These are phyloP conservation scores for Staphylotrichum longicolle DNA, from an alignment of 495 filamentous ascomycete species.

Conservation along the genomic window DNA sequence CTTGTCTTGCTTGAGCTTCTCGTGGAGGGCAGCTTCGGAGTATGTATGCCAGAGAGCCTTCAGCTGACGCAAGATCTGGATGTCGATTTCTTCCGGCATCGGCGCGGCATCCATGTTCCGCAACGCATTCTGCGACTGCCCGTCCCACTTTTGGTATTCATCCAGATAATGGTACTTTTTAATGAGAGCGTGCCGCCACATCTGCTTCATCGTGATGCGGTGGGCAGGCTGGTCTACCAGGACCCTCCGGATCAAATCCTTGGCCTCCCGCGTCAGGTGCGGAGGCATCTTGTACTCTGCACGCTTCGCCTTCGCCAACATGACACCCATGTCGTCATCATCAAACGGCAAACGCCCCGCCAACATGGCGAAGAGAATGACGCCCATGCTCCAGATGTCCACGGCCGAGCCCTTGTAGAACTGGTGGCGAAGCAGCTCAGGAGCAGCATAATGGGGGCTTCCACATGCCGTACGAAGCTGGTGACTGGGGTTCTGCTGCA, in stretches of 20 bases:
- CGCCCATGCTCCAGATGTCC: conserved; percentile 93
- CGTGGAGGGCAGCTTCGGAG: conserved; percentile 65
- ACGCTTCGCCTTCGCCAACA: conserved; percentile 64
- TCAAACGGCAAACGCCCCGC: conserved; percentile 81
- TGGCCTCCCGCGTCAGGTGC: conserved; percentile 65
- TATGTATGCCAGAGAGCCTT: conserved; percentile 85
- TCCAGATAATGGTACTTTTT: conserved; percentile 73
- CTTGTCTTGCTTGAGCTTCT: conserved; percentile 64
- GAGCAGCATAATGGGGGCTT: conserved; percentile 93
- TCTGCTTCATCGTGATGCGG: conserved; percentile 71
- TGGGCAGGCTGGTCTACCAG: conserved; percentile 68
- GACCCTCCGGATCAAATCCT: conserved; percentile 73
- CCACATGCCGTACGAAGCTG: conserved; percentile 86
- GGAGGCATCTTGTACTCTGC: conserved; percentile 71
- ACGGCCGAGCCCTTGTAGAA: conserved; percentile 78
- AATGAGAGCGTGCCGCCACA: conserved; percentile 82
- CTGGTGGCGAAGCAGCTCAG: conserved; percentile 72
- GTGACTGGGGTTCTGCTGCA: conserved; percentile 71
- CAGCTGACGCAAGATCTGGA: conserved; percentile 76
- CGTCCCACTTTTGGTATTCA: conserved; percentile 42
- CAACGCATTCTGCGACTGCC: conserved; percentile 22
- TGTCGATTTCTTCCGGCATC: conserved; percentile 56
- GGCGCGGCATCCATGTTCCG: conserved; percentile 34
- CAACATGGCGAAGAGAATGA: conserved; percentile 83
- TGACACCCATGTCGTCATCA: conserved; percentile 54